These are phyloP conservation scores for Madurella fahalii DNA, from an alignment of 2,329 filamentous ascomycete genomes.

Conservation along the genomic window DNA sequence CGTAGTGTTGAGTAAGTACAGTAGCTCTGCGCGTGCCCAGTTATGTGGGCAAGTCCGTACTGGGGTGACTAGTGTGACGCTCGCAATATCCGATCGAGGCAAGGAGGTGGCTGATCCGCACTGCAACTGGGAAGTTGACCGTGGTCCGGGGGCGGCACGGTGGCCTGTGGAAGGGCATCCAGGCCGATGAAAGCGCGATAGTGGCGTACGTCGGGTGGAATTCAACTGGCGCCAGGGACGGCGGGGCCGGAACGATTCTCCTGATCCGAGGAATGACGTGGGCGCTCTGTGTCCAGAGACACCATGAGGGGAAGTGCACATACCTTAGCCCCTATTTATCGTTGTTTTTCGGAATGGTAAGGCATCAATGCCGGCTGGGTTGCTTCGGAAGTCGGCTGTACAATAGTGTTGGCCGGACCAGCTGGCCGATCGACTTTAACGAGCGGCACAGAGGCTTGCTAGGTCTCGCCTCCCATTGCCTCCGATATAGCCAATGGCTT, in stretches of 20 bases:
- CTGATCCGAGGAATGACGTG: neutral
- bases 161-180: neutral
- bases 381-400: too few species aligned
- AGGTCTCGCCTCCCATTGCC: neutral
- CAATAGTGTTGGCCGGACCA: too few species aligned
- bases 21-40: too few species aligned
- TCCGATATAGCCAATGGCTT: neutral
- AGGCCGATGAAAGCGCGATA: neutral
- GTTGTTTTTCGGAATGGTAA: too few species aligned
- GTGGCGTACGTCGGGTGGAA: neutral
- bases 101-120: neutral
- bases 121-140: neutral
- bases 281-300: neutral
- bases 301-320: neutral
- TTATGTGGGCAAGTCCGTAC: too few species aligned
- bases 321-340: neutral
- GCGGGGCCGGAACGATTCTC: neutral
- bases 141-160: neutral
- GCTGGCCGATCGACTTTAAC: too few species aligned
- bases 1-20: too few species aligned
- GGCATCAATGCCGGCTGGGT: too few species aligned
- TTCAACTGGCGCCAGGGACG: neutral
- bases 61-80: too few species aligned
- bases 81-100: neutral
- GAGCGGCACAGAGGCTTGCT: neutral